phyloP scores from a whole-genome alignment of 2,329 filamentous ascomycete genomes.

The Pseudopithomyces maydicus region DNA sequence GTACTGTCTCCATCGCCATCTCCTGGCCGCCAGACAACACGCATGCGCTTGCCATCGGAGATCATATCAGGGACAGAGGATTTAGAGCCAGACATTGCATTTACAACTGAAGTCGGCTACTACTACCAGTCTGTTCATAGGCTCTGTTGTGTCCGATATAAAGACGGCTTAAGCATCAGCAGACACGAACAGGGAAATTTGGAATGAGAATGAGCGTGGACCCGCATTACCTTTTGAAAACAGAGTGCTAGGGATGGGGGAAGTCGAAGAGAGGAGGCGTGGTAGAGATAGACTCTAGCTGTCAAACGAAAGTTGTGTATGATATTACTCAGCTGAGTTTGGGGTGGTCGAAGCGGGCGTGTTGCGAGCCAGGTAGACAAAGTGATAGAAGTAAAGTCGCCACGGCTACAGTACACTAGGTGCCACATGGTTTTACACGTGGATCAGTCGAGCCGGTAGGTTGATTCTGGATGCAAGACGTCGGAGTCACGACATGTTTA shows the following conservation, averaged over 20 bases:
- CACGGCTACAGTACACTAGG: no score
- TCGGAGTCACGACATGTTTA: no score
- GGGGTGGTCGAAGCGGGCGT: background rate
- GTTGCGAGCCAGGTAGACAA: background rate
- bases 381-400: background rate
- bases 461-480: no score
- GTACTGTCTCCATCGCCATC: constrained; percentile 44
- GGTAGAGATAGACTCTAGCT: background rate
- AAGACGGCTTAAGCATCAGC: no score
- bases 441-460: no score
- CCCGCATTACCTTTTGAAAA: background rate
- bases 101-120: no score
- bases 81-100: background rate
- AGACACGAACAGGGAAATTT: background rate
- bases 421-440: no score
- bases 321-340: background rate
- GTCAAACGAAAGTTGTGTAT: background rate
- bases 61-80: constrained; percentile 17
- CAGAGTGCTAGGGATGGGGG: no score
- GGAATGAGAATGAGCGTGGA: background rate
- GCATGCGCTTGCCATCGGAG: constrained; percentile 35
- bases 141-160: no score
- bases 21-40: constrained; percentile 45
- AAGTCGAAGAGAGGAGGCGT: background rate
- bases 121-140: no score